Conservation (phyloP, 2,329 filamentous ascomycete species). For the Aspergillus ochraceoroseus region DNA sequence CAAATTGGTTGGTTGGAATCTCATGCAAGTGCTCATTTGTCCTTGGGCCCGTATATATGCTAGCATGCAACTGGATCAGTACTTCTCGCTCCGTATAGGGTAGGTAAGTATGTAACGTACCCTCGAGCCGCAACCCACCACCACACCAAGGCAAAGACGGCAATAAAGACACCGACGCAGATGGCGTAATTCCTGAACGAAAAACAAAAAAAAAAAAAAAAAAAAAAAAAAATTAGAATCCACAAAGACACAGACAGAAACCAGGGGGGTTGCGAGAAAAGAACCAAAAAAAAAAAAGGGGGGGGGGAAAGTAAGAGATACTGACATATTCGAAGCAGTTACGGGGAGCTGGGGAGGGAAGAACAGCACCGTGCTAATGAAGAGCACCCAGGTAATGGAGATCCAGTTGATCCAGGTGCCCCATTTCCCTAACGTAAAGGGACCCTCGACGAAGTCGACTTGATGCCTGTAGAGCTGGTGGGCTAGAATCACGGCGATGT, state of each 20-base stretch:
- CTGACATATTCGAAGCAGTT: conserved; percentile 48
- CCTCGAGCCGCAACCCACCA: conserved; percentile 44
- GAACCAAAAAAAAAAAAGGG: no score
- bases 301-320: background rate
- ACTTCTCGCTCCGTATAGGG: background rate
- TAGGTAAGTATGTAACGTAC: conserved; percentile 28
- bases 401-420: conserved; percentile 53
- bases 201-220: no score
- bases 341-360: conserved; percentile 49
- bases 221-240: no score
- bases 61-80: conserved; percentile 22
- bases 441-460: conserved; percentile 54
- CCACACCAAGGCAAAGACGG: conserved; percentile 48
- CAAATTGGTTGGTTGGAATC: conserved; percentile 32
- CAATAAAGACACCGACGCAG: conserved; percentile 46
- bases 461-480: conserved; percentile 51
- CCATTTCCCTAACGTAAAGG: conserved; percentile 55
- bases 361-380: conserved; percentile 59
- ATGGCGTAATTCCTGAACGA: conserved; percentile 46
- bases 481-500: conserved; percentile 58
- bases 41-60: conserved; percentile 56
- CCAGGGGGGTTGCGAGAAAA: no score
- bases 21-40: conserved; percentile 49
- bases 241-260: no score
- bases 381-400: conserved; percentile 57